Percentiles rank a stretch among this genome's conserved stretches.
Evolutionary conservation across 2,329 filamentous ascomycete species (phyloP).

Genomic region (Trichoderma koningiopsis): DNA sequence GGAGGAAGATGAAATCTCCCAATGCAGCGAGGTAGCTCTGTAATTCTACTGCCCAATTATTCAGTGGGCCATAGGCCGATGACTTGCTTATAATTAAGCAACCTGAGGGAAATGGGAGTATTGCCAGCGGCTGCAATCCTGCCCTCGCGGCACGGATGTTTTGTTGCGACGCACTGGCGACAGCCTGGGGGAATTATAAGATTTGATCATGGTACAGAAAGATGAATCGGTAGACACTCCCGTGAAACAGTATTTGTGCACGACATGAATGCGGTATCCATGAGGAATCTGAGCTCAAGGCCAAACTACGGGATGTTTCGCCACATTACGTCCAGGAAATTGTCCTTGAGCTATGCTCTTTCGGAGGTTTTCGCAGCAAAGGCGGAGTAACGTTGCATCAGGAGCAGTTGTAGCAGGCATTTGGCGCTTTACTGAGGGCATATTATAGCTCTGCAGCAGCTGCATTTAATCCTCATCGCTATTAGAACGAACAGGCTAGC

Average conservation of each 20-base stretch:
- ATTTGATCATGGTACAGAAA: neutral
- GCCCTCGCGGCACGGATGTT: neutral
- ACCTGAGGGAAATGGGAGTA: neutral
- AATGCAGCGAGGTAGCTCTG: neutral
- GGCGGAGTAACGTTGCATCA: neutral
- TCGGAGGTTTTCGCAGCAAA: neutral
- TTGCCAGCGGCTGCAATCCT: neutral
- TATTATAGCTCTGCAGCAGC: neutral
- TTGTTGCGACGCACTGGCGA: neutral
- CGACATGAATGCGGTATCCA: neutral
- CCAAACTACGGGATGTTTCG: neutral
- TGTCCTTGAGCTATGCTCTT: neutral
- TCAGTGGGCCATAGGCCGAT: neutral
- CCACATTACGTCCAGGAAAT: neutral
- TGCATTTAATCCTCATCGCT: neutral
- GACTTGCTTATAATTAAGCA: neutral
- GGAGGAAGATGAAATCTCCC: neutral
- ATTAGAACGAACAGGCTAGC: neutral
- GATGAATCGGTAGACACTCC: neutral
- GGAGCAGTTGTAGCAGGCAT: neutral
- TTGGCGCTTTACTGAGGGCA: neutral
- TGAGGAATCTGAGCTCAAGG: neutral
- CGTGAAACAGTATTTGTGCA: neutral
- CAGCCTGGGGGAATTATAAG: neutral
- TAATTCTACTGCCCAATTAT: neutral